Base-by-base conservation (phyloP, 1,139 yeast species). In the Pichia cactophila region DNA sequence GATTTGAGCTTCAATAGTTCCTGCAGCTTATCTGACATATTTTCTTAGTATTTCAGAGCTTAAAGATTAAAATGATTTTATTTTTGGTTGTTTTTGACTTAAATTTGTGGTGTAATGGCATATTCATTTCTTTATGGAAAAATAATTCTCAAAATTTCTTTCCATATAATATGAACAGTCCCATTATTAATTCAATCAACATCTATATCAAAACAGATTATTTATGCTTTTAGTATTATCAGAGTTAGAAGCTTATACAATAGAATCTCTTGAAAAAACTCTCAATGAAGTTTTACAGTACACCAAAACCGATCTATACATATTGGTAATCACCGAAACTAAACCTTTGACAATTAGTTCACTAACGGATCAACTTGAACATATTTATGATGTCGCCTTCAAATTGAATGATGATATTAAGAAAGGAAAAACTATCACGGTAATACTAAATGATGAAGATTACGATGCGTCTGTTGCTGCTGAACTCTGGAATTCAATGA, bases 1-100 rank as follows among this genome's bases (percentile, higher is more conserved):
- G 73, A 65, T 37, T 70, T 60, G 41, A 74, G 63, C 44, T 69
- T 69, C 58, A 69, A 55, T 17, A 75, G 61, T 41, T 68, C 59
- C 2, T 51, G 49, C 16, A 56, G 33, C 29, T 56, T 51, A 26
- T 49, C 46, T 1, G 56, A 54, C 58, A 56, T 56, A 20, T 12
- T 31, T 31, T 5, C 5, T 23, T 23, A 23, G 5, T 23, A 23
- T 23, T 23, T 23, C 5, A 20, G 20, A 20, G 20, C 20, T 20
- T 20, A 20, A 20, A 20, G 20, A 20, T 20, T 20, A 20, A 20
- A 23, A 23, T 23, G 23, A 23, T 23, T 23, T 3, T 23, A 23
- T 23, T 23, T 23, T 23, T 5, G 23, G 23, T 23, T 23, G 23
- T 23, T 23, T 23, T 23, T 23, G 23, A 23, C 23, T 23, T 23